Percentiles rank a stretch among this genome's conserved stretches.
Conservation (phyloP, 139 green algal genomes). For the Chlorella sp. region DNA sequence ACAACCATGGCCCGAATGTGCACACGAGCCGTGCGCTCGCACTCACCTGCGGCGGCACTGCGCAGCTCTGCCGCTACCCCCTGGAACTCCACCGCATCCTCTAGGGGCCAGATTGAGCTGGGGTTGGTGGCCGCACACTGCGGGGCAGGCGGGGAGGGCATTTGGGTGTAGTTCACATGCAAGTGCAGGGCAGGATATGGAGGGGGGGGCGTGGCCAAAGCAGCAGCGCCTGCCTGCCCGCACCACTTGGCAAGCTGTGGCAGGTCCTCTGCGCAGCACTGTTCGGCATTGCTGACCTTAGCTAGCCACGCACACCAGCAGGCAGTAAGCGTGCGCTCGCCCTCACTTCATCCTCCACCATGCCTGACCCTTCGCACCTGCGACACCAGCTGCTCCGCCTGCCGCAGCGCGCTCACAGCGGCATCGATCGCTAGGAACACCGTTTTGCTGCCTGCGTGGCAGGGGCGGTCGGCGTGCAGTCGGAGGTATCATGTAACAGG, state of each 20-base stretch:
- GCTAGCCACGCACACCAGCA: too few relatives aligned
- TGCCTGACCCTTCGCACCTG: not conserved
- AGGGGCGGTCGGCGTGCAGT: not conserved
- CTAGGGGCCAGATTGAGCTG: constrained; percentile 45
- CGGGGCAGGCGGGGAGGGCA: not conserved
- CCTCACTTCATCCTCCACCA: too few relatives aligned
- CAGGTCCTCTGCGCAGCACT: too few relatives aligned
- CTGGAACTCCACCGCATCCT: constrained; percentile 50
- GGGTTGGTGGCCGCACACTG: constrained; percentile 2
- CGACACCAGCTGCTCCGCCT: constrained; percentile 24
- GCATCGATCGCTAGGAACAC: constrained; percentile 36
- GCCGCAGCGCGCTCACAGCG: constrained; percentile 7
- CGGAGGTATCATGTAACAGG: not conserved
- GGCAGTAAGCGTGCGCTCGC: too few relatives aligned
- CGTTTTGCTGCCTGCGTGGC: constrained; percentile 21
- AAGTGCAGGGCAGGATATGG: too few relatives aligned
- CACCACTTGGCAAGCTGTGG: too few relatives aligned
- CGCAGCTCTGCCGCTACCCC: constrained; percentile 14
- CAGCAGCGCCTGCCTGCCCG: too few relatives aligned
- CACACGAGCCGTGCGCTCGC: too few relatives aligned
- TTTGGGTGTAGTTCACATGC: not conserved
- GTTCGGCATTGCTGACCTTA: too few relatives aligned
- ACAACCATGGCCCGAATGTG: too few relatives aligned
- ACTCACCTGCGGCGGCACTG: not conserved
- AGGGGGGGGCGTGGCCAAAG: too few relatives aligned